These are phyloP conservation scores for Penicillium roqueforti DNA, from an alignment of 495 filamentous ascomycete genomes.

Conservation along the genomic window DNA sequence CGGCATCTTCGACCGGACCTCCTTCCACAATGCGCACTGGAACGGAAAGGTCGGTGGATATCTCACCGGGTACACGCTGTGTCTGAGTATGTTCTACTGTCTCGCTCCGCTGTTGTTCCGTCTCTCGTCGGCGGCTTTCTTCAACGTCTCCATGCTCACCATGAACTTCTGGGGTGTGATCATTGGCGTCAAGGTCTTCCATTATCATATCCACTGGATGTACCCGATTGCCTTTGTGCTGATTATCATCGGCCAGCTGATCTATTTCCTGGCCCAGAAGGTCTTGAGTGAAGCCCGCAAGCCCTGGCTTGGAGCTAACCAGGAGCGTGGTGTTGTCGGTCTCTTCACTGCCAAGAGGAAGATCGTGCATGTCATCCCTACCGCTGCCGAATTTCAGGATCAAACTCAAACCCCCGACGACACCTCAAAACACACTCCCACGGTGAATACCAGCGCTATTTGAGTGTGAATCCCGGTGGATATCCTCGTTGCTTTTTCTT, in stretches of 20 bases:
- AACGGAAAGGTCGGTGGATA: conserved; percentile 70
- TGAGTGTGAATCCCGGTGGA: background rate
- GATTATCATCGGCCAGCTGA: conserved; percentile 76
- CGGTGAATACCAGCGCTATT: conserved; percentile 15
- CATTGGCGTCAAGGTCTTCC: conserved; percentile 83
- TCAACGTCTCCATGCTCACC: conserved; percentile 91
- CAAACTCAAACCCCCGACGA: conserved; percentile 7
- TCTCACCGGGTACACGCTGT: conserved; percentile 80
- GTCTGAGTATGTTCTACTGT: conserved; percentile 79
- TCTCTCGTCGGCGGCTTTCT: conserved; percentile 86
- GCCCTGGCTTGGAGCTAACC: conserved; percentile 86
- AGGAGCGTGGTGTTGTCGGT: conserved; percentile 76
- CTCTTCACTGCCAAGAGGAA: conserved; percentile 83
- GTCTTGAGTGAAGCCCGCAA: conserved; percentile 83
- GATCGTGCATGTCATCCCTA: conserved; percentile 44
- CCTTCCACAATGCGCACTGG: conserved; percentile 63
- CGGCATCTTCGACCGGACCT: conserved; percentile 78
- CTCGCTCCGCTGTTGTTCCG: conserved; percentile 83
- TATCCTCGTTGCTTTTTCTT: background rate
- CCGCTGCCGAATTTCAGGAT: conserved; percentile 6
- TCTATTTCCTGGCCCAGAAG: conserved; percentile 77
- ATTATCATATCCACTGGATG: conserved; percentile 75
- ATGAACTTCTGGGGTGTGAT: conserved; percentile 96
- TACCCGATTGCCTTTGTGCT: conserved; percentile 94
- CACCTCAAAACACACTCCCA: background rate